Conservation (phyloP, 495 filamentous ascomycete genomes). For the Tuber borchii region DNA sequence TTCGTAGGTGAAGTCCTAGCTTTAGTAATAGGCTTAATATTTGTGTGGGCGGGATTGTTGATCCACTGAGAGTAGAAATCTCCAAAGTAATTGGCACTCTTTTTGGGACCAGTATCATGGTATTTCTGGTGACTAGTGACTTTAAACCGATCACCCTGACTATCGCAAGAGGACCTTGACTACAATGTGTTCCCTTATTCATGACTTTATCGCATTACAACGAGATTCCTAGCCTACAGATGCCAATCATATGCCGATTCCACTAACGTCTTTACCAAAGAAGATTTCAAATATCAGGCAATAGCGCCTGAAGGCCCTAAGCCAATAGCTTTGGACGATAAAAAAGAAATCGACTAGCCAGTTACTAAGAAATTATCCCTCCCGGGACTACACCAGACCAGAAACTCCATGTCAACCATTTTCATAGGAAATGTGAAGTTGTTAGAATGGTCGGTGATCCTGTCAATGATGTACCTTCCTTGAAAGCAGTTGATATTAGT, state of each 20-base stretch:
- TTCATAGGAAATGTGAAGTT: constrained; percentile 50
- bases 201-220: constrained; percentile 44
- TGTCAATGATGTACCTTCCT: constrained; percentile 55
- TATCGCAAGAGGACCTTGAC: constrained; percentile 63
- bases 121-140: constrained; percentile 73
- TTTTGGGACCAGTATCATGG: constrained; percentile 55
- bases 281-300: constrained; percentile 12
- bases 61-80: constrained; percentile 63
- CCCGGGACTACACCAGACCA: constrained; percentile 68
- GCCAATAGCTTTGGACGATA: constrained; percentile 51
- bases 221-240: not conserved
- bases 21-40: constrained; percentile 49
- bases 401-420: constrained; percentile 64
- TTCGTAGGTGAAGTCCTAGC: constrained; percentile 52
- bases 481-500: constrained; percentile 53
- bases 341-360: constrained; percentile 55
- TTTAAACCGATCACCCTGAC: constrained; percentile 63
- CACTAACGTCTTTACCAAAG: not conserved
- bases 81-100: constrained; percentile 54
- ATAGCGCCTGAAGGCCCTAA: constrained; percentile 56
- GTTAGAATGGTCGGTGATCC: constrained; percentile 54
- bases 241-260: not conserved
- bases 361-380: constrained; percentile 60
- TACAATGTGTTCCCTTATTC: constrained; percentile 42
- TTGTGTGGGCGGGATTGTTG: constrained; percentile 62